Conservation (phyloP, 1,139 yeast species). For the Protomyces macrosporus region DNA sequence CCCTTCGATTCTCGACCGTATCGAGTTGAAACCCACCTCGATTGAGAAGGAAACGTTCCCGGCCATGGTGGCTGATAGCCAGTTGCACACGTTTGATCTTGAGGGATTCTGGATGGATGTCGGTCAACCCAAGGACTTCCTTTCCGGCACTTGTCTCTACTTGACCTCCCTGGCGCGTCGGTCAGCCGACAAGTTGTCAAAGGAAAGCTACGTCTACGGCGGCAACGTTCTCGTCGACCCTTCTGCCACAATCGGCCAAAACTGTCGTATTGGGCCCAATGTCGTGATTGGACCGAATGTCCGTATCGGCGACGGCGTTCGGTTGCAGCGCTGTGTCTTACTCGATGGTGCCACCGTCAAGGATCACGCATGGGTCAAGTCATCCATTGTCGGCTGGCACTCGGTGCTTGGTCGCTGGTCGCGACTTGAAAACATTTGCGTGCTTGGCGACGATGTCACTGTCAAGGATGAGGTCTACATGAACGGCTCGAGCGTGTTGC, state of each 20-base stretch:
- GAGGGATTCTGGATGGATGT: conserved; percentile 99
- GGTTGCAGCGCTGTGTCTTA: conserved; percentile 92
- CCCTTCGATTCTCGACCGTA: conserved; percentile 93
- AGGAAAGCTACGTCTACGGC: conserved; percentile 68
- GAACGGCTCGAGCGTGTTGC: conserved; percentile 91
- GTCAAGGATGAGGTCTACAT: conserved; percentile 97
- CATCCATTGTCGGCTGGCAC: conserved; percentile 99
- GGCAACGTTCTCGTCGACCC: conserved; percentile 97
- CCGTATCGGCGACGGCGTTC: conserved; percentile 95
- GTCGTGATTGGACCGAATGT: conserved; percentile 98
- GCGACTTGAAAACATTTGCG: conserved; percentile 95
- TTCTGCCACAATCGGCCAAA: conserved; percentile 84
- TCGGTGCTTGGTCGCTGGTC: conserved; percentile 99
- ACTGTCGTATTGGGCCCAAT: conserved; percentile 96
- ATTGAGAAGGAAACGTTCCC: conserved; percentile 99
- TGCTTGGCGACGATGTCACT: conserved; percentile 97
- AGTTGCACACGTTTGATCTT: conserved; percentile 89
- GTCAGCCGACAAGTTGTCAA: conserved; percentile 62
- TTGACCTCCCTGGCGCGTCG: conserved; percentile 80
- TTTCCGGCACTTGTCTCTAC: conserved; percentile 92
- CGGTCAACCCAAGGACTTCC: conserved; percentile 99
- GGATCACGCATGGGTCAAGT: conserved; percentile 97
- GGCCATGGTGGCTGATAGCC: conserved; percentile 76
- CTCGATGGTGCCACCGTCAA: conserved; percentile 85
- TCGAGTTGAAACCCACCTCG: conserved; percentile 96